Conservation (phyloP, 1,284 basidiomycete species). For the Cryptococcus sp. region DNA sequence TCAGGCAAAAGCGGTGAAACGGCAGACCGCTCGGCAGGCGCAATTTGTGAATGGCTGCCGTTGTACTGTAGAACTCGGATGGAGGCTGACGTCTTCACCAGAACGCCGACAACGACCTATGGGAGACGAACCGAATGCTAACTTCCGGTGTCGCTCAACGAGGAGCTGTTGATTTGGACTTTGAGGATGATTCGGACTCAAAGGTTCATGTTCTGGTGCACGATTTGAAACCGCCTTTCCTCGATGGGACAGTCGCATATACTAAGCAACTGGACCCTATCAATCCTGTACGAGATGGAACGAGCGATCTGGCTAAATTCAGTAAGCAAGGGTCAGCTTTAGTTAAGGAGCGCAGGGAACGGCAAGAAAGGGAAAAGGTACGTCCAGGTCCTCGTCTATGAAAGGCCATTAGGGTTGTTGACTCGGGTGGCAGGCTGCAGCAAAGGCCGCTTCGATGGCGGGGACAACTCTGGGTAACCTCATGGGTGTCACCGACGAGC, state of each 20-base stretch:
- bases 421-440: constrained; percentile 63
- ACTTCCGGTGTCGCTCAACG: constrained; percentile 91
- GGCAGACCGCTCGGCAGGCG: constrained; percentile 85
- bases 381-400: not conserved
- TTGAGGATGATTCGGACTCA: constrained; percentile 90
- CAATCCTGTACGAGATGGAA: constrained; percentile 90
- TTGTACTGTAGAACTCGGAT: not conserved
- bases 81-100: constrained; percentile 43
- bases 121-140: constrained; percentile 97
- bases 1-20: constrained; percentile 76
- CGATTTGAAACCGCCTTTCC: constrained; percentile 94
- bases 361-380: constrained; percentile 86
- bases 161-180: constrained; percentile 78
- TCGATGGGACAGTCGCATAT: constrained; percentile 93
- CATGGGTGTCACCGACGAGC: constrained; percentile 95
- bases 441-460: constrained; percentile 87
- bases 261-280: constrained; percentile 97
- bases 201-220: constrained; percentile 97
- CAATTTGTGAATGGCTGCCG: constrained; percentile 70
- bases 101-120: constrained; percentile 96
- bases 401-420: not conserved
- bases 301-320: constrained; percentile 93
- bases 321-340: constrained; percentile 91
- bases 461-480: constrained; percentile 95
- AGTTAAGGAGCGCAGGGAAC: constrained; percentile 92